Evolutionary conservation across 495 filamentous ascomycete genomes (phyloP), one percentile per base, ranked within the genome.

Genomic region (Daldinia bambusicola): DNA sequence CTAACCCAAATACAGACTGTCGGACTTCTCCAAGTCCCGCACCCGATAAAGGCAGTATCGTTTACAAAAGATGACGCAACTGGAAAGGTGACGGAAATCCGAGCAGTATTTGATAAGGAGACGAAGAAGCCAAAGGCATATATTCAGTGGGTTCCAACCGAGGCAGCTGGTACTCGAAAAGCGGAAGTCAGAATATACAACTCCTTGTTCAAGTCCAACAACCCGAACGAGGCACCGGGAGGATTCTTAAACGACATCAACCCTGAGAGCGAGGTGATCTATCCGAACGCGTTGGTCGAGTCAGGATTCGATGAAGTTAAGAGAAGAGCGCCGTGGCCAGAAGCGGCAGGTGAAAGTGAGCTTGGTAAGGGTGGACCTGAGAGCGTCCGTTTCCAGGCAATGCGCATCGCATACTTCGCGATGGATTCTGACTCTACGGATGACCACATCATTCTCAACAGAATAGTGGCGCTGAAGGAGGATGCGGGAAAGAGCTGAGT

Each of bases 391-490:
- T 99, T 99, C 86, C 96, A 99, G 82, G 95, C 88, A 12, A 88
- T 98, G 86, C 87, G 96, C 18, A 90, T 94, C 55, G 95, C 89
- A 12, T 99, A 98, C 78, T 98, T 94, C 85, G 82, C 70, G 1
- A 78, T 97, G 76, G 95, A 99, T 77, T 86, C 85, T 7, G 94
- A 97, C 74, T 89, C 86, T n/a, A 91, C 86, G 2, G 87, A 88
- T 34, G 90, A 90, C 36, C 91, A 89, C 75, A 80, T 97, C 53
- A 88, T 98, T 61, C 80, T 99, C 31, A 99, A 98, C 81, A 87
- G 93, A 43, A 98, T 99, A 74, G 94, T 98, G 38, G 91, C 90
- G 43, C 82, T 99, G 71, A 98, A 97, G 84, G 94, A 98, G 80
- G 93, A 96, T 81, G 80, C 86, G 22, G 89, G 90, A 36, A 93